A percentile compares a stretch with the other conserved stretches of the same genome.
phyloP scores from a whole-genome alignment of 257 asterid genomes.

The Scutellaria baicalensis region DNA sequence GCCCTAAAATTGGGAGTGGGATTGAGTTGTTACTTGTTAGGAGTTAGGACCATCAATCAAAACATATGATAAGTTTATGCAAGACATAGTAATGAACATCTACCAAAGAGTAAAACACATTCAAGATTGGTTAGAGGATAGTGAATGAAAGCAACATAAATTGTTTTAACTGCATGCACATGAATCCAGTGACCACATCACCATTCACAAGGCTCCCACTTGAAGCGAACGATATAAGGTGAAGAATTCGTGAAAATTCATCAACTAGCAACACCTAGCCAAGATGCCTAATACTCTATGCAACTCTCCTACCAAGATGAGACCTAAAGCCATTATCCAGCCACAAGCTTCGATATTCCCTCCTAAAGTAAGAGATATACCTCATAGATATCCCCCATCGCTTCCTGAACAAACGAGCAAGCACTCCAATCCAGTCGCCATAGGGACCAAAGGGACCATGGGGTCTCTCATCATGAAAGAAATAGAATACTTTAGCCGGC shows the following conservation, averaged over 20 bases:
- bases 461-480: conserved; percentile 47
- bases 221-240: conserved; percentile 20
- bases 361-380: conserved; percentile 21
- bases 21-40: background rate
- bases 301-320: conserved; percentile 33
- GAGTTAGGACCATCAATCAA: conserved; percentile 7
- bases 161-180: conserved; percentile 44
- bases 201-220: conserved; percentile 15
- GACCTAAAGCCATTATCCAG: conserved; percentile 17
- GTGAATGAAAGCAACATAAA: conserved; percentile 27
- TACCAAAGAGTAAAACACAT: conserved; percentile 10
- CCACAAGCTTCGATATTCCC: conserved; percentile 18
- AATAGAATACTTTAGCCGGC: conserved; percentile 31
- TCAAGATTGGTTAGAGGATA: conserved; percentile 26
- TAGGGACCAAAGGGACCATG: conserved; percentile 43
- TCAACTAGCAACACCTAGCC: conserved; percentile 1
- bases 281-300: conserved; percentile 18
- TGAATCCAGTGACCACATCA: conserved; percentile 45
- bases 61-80: background rate
- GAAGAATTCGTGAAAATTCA: background rate
- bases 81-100: conserved; percentile 8
- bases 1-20: background rate
- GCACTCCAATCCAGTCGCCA: conserved; percentile 31
- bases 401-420: conserved; percentile 22
- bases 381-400: conserved; percentile 7